These are phyloP conservation scores for Talaromyces sp. DNA, from an alignment of 2,329 filamentous ascomycete species.

Conservation along the genomic window DNA sequence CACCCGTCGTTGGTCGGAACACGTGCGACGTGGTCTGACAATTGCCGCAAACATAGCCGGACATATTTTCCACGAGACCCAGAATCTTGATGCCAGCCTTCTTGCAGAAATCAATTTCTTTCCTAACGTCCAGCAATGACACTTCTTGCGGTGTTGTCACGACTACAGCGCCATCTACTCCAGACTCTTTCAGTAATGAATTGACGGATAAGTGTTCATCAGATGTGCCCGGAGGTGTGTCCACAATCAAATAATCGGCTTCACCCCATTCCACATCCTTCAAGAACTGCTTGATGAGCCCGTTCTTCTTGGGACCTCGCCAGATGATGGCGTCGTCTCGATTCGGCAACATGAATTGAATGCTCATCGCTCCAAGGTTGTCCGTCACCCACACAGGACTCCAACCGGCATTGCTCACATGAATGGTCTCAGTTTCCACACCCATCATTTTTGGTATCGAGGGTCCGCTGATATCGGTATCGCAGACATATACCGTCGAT, in stretches of 20 bases:
- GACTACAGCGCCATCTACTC: constrained; percentile 88
- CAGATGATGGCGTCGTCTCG: constrained; percentile 95
- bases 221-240: constrained; percentile 91
- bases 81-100: constrained; percentile 88
- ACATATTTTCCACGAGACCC: constrained; percentile 97
- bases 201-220: constrained; percentile 96
- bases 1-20: constrained; percentile 86
- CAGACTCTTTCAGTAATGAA: constrained; percentile 81
- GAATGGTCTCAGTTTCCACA: constrained; percentile 87
- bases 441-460: constrained; percentile 99
- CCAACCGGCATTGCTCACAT: constrained; percentile 85
- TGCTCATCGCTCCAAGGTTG: constrained; percentile 92
- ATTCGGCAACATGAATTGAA: constrained; percentile 96
- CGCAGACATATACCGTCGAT: constrained; percentile 86
- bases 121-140: constrained; percentile 83
- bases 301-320: constrained; percentile 98
- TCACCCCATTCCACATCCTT: constrained; percentile 98
- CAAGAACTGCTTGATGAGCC: constrained; percentile 93
- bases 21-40: constrained; percentile 79
- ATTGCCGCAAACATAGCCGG: constrained; percentile 89
- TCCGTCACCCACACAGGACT: constrained; percentile 93
- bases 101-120: constrained; percentile 95
- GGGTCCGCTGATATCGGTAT: constrained; percentile 95
- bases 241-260: constrained; percentile 86
- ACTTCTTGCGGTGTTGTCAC: constrained; percentile 96